phyloP scores from a whole-genome alignment of 2,329 filamentous ascomycete species.

The Alternaria hordeiaustralica region DNA sequence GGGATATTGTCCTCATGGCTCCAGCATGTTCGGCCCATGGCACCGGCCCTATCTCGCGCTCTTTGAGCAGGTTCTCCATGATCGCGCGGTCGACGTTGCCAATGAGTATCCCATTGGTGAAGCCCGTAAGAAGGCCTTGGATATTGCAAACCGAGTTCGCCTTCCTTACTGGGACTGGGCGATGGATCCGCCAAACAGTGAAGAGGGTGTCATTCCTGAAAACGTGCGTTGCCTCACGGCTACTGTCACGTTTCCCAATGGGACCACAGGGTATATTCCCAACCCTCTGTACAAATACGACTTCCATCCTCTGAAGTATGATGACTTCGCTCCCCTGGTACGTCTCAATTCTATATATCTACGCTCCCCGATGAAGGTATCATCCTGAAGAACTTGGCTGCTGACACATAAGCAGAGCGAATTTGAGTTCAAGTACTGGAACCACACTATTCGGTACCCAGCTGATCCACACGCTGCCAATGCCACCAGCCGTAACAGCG shows the following conservation, averaged over 20 bases:
- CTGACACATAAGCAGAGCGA: constrained; percentile 23
- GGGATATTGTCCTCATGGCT: constrained; percentile 41
- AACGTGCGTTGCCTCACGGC: constrained; percentile 26
- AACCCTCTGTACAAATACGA: constrained; percentile 40
- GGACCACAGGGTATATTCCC: constrained; percentile 28
- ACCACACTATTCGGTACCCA: constrained; percentile 39
- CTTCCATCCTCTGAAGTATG: constrained; percentile 39
- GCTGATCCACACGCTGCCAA: constrained; percentile 27
- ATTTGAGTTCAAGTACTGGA: constrained; percentile 42
- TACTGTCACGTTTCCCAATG: constrained; percentile 37
- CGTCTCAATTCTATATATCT: neutral
- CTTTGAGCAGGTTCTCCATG: constrained; percentile 43
- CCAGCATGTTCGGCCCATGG: constrained; percentile 42
- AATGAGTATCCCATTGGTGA: constrained; percentile 36
- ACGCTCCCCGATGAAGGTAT: neutral
- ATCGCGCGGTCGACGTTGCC: constrained; percentile 37
- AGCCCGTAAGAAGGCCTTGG: constrained; percentile 29
- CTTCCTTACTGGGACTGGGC: constrained; percentile 48
- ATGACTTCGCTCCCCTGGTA: constrained; percentile 37
- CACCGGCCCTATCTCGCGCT: constrained; percentile 43
- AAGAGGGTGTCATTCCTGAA: constrained; percentile 34
- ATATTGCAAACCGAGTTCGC: constrained; percentile 32
- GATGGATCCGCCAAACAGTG: constrained; percentile 25
- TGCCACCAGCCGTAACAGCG: constrained; percentile 39
- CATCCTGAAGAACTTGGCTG: no score